phyloP scores from a whole-genome alignment of 441 rosid genomes.

The Erodium moschatum region DNA sequence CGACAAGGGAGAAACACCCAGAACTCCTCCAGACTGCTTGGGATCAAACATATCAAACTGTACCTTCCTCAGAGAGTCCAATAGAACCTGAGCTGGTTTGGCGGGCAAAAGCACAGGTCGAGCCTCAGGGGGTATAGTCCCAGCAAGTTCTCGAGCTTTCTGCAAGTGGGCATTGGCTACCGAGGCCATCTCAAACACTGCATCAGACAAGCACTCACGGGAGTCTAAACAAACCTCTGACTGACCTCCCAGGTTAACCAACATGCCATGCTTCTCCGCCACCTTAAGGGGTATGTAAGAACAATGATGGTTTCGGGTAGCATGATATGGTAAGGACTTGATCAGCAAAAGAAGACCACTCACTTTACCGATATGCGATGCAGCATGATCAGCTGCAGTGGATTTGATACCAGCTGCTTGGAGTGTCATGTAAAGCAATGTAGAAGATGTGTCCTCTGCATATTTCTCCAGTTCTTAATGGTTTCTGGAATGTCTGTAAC shows the following conservation, averaged over 20 bases:
- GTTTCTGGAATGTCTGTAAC: slow-evolving; percentile 46
- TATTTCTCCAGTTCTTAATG: slow-evolving; percentile 60
- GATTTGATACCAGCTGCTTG: slow-evolving; percentile 68
- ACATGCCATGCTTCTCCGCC: slow-evolving; percentile 59
- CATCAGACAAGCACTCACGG: slow-evolving; percentile 50
- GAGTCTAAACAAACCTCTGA: too few species aligned
- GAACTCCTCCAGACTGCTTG: slow-evolving; percentile 51
- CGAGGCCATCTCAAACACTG: slow-evolving; percentile 74
- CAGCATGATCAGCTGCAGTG: slow-evolving; percentile 65
- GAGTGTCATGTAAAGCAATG: slow-evolving; percentile 63
- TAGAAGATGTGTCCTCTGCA: slow-evolving; percentile 64
- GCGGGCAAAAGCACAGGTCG: slow-evolving; percentile 61
- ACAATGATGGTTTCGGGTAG: slow-evolving; percentile 52
- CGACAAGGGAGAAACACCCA: slow-evolving; percentile 61
- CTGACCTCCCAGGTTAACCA: slow-evolving; percentile 55
- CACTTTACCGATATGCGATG: slow-evolving; percentile 81
- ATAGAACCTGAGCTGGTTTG: slow-evolving; percentile 57
- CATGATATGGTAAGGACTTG: slow-evolving; percentile 67
- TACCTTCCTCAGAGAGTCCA: slow-evolving; percentile 50
- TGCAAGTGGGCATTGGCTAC: slow-evolving; percentile 63
- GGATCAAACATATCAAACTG: slow-evolving; percentile 78
- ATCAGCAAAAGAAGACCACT: slow-evolving; percentile 75
- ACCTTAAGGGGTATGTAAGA: slow-evolving; percentile 53
- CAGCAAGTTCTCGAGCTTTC: slow-evolving; percentile 65
- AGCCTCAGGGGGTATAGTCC: slow-evolving; percentile 52